Evolutionary conservation across 441 rosid species (phyloP).

Genomic region (Gossypium schwendimanii): DNA sequence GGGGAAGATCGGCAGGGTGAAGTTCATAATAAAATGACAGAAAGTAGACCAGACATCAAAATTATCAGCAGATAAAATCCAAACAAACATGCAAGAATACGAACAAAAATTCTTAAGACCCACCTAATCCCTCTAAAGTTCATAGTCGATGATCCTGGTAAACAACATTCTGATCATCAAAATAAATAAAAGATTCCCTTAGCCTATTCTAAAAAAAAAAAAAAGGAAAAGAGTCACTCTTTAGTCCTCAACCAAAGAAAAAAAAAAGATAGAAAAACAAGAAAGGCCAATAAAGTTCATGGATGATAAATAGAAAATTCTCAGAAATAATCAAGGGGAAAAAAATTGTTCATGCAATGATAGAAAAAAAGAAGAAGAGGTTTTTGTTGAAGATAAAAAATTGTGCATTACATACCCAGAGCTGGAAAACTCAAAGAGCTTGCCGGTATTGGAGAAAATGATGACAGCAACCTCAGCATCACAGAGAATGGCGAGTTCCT

Average conservation of each 20-base stretch:
- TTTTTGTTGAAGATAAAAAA: background rate
- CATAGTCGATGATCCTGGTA: background rate
- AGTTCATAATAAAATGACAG: background rate
- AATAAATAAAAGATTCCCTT: background rate
- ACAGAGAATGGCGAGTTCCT: conserved; percentile 79
- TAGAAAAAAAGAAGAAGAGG: background rate
- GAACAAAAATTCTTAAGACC: background rate
- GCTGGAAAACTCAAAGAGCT: conserved; percentile 81
- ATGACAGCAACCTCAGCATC: conserved; percentile 95
- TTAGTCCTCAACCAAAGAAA: background rate
- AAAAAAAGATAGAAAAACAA: background rate
- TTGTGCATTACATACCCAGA: conserved; percentile 45
- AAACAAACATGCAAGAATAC: conserved; percentile 20
- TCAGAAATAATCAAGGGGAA: background rate
- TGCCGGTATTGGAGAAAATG: conserved; percentile 86
- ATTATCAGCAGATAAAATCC: background rate
- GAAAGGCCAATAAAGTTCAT: background rate
- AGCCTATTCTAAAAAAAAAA: background rate
- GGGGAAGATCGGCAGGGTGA: background rate
- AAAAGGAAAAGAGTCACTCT: background rate
- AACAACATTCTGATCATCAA: background rate
- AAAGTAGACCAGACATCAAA: background rate
- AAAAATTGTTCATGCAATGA: conserved; percentile 23
- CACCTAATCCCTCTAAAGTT: background rate
- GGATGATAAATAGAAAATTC: background rate